phyloP scores from a whole-genome alignment of 805 yeast species.

The Candida ficus region DNA sequence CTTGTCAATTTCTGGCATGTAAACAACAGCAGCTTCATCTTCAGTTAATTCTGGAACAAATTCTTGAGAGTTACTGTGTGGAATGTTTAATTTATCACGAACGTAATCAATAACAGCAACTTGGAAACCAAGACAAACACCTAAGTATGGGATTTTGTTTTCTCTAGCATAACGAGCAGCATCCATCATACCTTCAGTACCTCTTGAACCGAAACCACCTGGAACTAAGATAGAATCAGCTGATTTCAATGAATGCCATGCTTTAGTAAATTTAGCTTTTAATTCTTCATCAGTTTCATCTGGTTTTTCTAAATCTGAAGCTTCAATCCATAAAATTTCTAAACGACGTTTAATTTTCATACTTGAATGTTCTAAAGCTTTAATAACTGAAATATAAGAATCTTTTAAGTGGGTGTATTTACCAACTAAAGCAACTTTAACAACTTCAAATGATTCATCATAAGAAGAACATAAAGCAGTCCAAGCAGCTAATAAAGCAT shows the following conservation, averaged over 20 bases:
- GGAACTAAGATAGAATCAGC: conserved; percentile 98
- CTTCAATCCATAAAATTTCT: conserved; percentile 94
- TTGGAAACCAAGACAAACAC: conserved; percentile 97
- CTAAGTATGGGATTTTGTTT: conserved; percentile 87
- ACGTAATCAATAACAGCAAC: conserved; percentile 93
- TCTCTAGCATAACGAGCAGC: conserved; percentile 99
- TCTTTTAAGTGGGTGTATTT: conserved; percentile 95
- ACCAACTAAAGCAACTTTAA: conserved; percentile 94
- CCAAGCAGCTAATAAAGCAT: conserved; percentile 71
- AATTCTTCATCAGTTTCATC: conserved; percentile 54
- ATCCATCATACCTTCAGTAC: conserved; percentile 96
- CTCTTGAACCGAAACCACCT: conserved; percentile 97
- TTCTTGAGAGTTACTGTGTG: conserved; percentile 76
- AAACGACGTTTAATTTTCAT: conserved; percentile 83
- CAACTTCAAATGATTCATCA: conserved; percentile 80
- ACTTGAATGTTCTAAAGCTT: conserved; percentile 91
- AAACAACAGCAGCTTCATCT: conserved; percentile 72
- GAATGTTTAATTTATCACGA: conserved; percentile 67
- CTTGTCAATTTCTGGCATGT: conserved; percentile 98
- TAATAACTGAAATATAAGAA: conserved; percentile 90
- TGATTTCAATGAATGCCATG: conserved; percentile 89
- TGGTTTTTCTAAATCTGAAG: conserved; percentile 79
- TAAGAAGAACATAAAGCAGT: conserved; percentile 67
- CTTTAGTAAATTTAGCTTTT: conserved; percentile 81
- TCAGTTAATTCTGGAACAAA: conserved; percentile 61